These are phyloP conservation scores for Fusarium torreyae DNA, from an alignment of 2,329 filamentous ascomycete species.

Conservation along the genomic window DNA sequence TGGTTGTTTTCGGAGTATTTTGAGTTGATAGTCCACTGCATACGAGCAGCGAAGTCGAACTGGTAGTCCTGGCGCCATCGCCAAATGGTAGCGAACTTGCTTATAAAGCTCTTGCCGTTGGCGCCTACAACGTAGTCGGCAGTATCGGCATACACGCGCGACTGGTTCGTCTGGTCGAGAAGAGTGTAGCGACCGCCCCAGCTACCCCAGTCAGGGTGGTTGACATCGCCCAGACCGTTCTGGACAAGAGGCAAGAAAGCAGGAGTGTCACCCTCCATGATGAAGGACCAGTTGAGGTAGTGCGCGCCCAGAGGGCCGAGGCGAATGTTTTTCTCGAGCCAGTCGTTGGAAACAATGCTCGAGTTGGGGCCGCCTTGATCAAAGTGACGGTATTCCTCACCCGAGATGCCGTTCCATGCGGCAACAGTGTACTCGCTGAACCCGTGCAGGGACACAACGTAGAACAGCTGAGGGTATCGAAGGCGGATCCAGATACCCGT, in stretches of 20 bases:
- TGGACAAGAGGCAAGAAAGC: constrained; percentile 4
- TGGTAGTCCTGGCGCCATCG: constrained; percentile 29
- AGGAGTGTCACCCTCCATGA: constrained; percentile 32
- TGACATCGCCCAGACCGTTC: constrained; percentile 13
- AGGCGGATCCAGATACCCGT: constrained; percentile 68
- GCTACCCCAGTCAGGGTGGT: constrained; percentile 28
- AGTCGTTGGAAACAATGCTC: constrained; percentile 7
- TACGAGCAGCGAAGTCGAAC: constrained; percentile 27
- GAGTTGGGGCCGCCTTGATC: constrained; percentile 23
- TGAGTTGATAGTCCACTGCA: constrained; percentile 19
- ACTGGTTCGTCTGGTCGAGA: constrained; percentile 2
- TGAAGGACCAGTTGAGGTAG: constrained; percentile 14
- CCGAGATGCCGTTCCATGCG: constrained; percentile 67
- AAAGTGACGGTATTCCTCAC: constrained; percentile 24
- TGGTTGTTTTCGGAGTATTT: constrained; percentile 18
- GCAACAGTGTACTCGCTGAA: constrained; percentile 69
- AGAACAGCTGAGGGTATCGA: constrained; percentile 68
- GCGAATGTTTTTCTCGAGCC: constrained; percentile 12
- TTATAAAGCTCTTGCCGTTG: constrained; percentile 11
- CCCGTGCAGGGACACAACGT: constrained; percentile 68
- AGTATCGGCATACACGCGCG: constrained; percentile 10
- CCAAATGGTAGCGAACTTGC: constrained; percentile 31
- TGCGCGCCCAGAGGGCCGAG: constrained; percentile 20
- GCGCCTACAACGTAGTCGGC: constrained; percentile 11
- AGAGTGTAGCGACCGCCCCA: constrained; percentile 30